phyloP scores from a whole-genome alignment of 208 protist genomes.

The Acanthamoeba healyi region DNA sequence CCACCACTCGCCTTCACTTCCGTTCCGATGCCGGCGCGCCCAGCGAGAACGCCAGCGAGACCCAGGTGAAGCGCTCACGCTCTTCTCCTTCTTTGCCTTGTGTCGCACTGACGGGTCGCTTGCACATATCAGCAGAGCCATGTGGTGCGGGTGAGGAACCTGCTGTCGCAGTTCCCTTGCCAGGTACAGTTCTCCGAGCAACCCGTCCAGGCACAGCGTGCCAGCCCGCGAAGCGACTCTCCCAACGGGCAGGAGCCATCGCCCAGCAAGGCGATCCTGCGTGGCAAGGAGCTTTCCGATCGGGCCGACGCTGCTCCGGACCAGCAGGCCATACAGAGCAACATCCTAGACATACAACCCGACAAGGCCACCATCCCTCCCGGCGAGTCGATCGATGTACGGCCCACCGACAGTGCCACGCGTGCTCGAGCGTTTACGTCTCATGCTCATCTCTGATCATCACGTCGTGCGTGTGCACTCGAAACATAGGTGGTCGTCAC shows the following conservation, averaged over 20 bases:
- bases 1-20: conserved; percentile 45
- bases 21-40: conserved; percentile 25
- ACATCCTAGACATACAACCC: conserved; percentile 17
- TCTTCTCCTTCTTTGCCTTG: neutral
- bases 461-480: neutral
- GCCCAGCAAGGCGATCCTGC: neutral
- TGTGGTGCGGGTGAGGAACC: conserved; percentile 21
- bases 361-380: conserved; percentile 26
- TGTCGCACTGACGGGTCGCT: neutral
- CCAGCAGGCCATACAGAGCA: neutral
- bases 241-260: neutral
- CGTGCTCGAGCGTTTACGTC: no score
- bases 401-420: neutral
- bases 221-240: conserved; percentile 10
- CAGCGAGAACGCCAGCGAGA: neutral
- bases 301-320: neutral
- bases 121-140: neutral
- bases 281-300: neutral
- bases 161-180: conserved; percentile 51
- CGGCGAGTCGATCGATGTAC: neutral
- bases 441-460: neutral
- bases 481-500: neutral
- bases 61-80: neutral
- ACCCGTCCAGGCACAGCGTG: neutral
- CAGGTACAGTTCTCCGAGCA: conserved; percentile 21